Conservation (phyloP, 1,284 basidiomycete species). For the Puccinia horiana region DNA sequence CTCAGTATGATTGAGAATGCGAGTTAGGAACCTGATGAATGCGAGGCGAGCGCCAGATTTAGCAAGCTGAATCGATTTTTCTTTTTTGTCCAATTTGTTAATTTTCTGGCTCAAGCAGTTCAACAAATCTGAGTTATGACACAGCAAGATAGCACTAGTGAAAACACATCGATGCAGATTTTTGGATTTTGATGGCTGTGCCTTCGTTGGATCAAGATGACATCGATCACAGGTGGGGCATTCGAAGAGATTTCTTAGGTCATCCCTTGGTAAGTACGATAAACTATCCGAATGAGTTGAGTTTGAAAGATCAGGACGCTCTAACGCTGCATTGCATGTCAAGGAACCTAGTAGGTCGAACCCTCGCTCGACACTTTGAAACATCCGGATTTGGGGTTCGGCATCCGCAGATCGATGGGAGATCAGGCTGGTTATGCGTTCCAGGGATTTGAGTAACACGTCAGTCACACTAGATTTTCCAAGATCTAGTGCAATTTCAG, state of each 20-base stretch:
- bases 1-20: slow-evolving; percentile 42
- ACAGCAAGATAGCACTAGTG: slow-evolving; percentile 27
- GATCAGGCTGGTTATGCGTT: slow-evolving; percentile 25
- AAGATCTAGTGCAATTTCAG: neutral
- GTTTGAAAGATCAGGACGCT: neutral
- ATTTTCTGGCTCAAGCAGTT: neutral
- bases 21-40: slow-evolving; percentile 45
- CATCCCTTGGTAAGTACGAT: slow-evolving; percentile 29
- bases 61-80: slow-evolving; percentile 22
- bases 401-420: neutral
- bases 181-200: neutral
- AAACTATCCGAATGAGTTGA: slow-evolving; percentile 6
- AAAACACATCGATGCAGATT: slow-evolving; percentile 29
- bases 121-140: slow-evolving; percentile 40
- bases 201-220: slow-evolving; percentile 8
- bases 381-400: slow-evolving; percentile 1
- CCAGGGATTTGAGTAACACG: slow-evolving; percentile 33
- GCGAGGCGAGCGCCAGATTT: slow-evolving; percentile 28
- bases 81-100: neutral
- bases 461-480: neutral
- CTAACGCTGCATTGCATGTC: slow-evolving; percentile 28
- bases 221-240: slow-evolving; percentile 38
- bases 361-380: slow-evolving; percentile 37
- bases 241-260: slow-evolving; percentile 34
- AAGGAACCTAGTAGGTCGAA: slow-evolving; percentile 42